These are phyloP conservation scores for Yarrowia deformans DNA, from an alignment of 805 yeast genomes.

Conservation along the genomic window DNA sequence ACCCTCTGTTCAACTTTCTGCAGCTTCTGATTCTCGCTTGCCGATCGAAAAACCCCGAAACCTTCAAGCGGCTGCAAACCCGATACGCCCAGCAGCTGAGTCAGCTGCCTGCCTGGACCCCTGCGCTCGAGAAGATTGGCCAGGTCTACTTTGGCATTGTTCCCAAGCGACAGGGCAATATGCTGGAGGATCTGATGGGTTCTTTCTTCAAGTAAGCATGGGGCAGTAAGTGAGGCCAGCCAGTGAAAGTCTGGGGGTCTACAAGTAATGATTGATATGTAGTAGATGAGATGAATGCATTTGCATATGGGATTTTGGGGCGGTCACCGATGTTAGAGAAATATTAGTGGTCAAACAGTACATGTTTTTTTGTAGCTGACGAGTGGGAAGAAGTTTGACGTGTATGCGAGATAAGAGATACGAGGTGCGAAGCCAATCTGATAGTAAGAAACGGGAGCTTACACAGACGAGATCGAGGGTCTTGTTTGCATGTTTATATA, in stretches of 20 bases:
- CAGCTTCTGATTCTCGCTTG: conserved; percentile 70
- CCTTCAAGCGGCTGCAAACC: conserved; percentile 61
- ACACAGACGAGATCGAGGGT: too few species aligned
- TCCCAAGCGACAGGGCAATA: conserved; percentile 61
- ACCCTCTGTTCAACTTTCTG: conserved; percentile 67
- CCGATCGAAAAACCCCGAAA: conserved; percentile 59
- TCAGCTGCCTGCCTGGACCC: conserved; percentile 51
- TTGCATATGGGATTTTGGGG: not conserved
- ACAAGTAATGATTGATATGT: not conserved
- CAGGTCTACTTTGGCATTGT: conserved; percentile 65
- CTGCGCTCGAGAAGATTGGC: conserved; percentile 65
- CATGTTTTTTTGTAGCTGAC: too few species aligned
- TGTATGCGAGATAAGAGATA: conserved; percentile 11
- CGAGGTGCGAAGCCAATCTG: not conserved
- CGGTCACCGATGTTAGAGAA: not conserved
- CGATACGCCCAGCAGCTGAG: conserved; percentile 56
- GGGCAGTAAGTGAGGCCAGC: not conserved
- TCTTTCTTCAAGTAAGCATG: conserved; percentile 54
- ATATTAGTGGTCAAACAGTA: too few species aligned
- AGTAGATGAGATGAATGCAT: conserved; percentile 7
- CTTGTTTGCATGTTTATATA: too few species aligned
- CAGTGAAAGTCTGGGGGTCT: too few species aligned
- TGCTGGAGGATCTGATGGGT: conserved; percentile 79
- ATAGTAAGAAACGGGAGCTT: too few species aligned
- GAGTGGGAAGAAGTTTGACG: too few species aligned